Conservation (phyloP, 805 yeast genomes). For the Wickerhamiella allomyrinae region DNA sequence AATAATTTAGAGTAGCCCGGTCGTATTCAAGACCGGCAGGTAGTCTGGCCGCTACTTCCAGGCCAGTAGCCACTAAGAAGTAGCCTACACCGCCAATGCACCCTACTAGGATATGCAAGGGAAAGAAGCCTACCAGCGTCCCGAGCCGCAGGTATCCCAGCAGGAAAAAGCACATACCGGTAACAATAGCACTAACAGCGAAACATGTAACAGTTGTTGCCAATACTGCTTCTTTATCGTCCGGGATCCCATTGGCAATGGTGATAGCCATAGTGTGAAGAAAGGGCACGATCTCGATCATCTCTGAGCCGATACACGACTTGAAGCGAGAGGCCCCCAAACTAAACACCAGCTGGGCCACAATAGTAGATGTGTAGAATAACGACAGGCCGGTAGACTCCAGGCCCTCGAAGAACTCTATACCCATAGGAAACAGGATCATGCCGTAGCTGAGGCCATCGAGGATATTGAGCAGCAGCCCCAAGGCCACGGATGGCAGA, state of each 20-base stretch:
- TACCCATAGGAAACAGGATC: slow-evolving; percentile 90
- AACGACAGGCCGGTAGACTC: slow-evolving; percentile 86
- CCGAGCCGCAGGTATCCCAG: slow-evolving; percentile 76
- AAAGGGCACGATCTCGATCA: slow-evolving; percentile 98
- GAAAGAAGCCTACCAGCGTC: slow-evolving; percentile 83
- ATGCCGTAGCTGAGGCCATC: slow-evolving; percentile 95
- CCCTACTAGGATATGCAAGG: slow-evolving; percentile 89
- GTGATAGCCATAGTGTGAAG: slow-evolving; percentile 87
- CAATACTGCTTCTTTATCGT: slow-evolving; percentile 35
- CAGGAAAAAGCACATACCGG: slow-evolving; percentile 66
- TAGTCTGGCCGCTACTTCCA: slow-evolving; percentile 76
- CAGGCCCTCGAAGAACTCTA: slow-evolving; percentile 55
- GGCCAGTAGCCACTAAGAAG: slow-evolving; percentile 75
- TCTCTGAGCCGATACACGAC: slow-evolving; percentile 90
- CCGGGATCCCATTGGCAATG: slow-evolving; percentile 40
- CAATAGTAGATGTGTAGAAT: slow-evolving; percentile 85
- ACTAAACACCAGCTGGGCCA: slow-evolving; percentile 78
- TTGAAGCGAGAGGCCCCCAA: slow-evolving; percentile 82
- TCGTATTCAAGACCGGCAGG: slow-evolving; percentile 61
- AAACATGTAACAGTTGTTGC: slow-evolving; percentile 81
- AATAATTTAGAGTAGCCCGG: slow-evolving; percentile 29
- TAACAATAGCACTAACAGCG: slow-evolving; percentile 68
- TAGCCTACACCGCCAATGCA: slow-evolving; percentile 98
- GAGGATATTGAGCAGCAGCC: slow-evolving; percentile 68
- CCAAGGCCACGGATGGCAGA: slow-evolving; percentile 74